These are phyloP conservation scores for Nicotiana paniculata DNA, from an alignment of 257 asterid genomes.

Conservation along the genomic window DNA sequence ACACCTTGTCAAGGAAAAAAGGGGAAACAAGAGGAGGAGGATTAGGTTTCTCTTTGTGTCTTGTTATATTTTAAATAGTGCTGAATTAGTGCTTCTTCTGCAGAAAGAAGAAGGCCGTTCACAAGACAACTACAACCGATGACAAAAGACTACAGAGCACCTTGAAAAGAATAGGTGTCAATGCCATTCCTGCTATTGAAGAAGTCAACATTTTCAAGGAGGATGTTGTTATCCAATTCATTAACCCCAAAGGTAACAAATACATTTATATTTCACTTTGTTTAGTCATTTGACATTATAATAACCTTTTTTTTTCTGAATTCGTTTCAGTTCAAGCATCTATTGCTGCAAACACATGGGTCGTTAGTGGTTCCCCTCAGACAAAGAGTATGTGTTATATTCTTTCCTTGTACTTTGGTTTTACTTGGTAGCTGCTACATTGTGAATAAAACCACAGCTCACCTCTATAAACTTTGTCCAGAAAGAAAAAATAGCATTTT, in stretches of 20 bases:
- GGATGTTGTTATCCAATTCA: constrained; percentile 64
- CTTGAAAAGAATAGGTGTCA: constrained; percentile 75
- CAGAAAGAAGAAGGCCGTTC: constrained; percentile 87
- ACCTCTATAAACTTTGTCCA: not conserved
- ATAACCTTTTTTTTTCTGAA: not conserved
- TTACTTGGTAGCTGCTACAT: not conserved
- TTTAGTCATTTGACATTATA: not conserved
- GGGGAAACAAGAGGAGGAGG: not conserved
- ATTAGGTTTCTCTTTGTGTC: not conserved
- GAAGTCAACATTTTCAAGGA: constrained; percentile 81
- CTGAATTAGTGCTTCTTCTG: not conserved
- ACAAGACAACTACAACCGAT: constrained; percentile 67
- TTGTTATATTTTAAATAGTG: not conserved
- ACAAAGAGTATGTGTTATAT: constrained; percentile 49
- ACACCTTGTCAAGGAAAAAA: not conserved
- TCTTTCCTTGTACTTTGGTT: not conserved
- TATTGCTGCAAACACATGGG: constrained; percentile 80
- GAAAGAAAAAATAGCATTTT: not conserved
- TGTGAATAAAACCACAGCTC: not conserved
- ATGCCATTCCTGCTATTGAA: constrained; percentile 67
- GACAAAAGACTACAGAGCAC: constrained; percentile 79
- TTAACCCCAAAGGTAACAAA: constrained; percentile 49
- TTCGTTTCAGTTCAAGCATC: constrained; percentile 62
- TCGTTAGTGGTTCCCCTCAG: constrained; percentile 76
- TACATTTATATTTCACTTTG: not conserved